Percentiles rank a stretch among this genome's conserved stretches.
Conservation (phyloP, 371 early-diverging fungal genomes). For the Nematocida major region DNA sequence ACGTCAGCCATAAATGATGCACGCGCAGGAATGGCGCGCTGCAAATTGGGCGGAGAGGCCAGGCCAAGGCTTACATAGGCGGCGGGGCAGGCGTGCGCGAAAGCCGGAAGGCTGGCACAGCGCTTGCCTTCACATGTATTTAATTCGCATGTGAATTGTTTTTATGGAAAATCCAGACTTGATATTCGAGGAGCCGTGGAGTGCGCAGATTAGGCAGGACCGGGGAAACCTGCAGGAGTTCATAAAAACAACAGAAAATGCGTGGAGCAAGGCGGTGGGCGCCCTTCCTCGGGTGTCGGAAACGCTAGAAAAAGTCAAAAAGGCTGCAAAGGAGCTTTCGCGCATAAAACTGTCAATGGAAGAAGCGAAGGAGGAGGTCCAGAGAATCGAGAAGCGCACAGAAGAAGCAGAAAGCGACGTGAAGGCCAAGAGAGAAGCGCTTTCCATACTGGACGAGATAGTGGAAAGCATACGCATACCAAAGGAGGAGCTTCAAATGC, state of each 20-base stretch:
- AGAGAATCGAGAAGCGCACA: slow-evolving; percentile 23
- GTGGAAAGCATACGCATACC: background rate
- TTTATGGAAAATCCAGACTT: slow-evolving; percentile 43
- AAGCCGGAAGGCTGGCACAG: background rate
- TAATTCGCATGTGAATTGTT: slow-evolving; percentile 8
- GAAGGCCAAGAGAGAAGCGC: slow-evolving; percentile 23
- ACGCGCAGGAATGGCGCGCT: no score
- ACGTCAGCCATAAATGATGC: no score
- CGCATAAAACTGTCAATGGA: slow-evolving; percentile 15
- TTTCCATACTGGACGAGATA: slow-evolving; percentile 7
- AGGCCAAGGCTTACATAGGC: no score
- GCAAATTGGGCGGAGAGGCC: no score
- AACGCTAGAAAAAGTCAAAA: background rate
- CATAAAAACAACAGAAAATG: background rate
- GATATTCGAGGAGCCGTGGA: slow-evolving; percentile 42
- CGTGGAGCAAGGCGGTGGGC: background rate
- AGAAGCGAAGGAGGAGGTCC: slow-evolving; percentile 29
- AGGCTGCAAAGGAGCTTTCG: background rate
- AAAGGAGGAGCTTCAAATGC: background rate
- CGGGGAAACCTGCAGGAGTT: background rate
- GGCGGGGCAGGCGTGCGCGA: no score
- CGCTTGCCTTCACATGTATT: background rate
- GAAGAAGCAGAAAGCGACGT: slow-evolving; percentile 45
- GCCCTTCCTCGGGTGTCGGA: background rate
- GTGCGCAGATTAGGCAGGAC: background rate